Conservation (phyloP, 495 filamentous ascomycete genomes). For the Penicillium waksmanii region DNA sequence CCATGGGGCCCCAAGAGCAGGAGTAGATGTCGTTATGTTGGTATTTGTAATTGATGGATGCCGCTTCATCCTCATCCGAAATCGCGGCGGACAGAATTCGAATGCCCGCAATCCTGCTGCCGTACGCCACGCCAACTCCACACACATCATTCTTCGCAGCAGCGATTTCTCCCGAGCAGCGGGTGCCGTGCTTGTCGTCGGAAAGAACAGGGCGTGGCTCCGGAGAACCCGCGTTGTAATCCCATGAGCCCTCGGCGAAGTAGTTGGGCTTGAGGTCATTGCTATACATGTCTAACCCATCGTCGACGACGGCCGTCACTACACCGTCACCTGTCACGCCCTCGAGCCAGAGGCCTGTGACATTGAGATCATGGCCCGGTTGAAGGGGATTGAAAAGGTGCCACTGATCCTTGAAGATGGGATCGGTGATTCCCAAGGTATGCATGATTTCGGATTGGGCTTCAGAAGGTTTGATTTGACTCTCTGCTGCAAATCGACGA, state of each 20-base stretch:
- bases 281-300: constrained; percentile 97
- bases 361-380: constrained; percentile 89
- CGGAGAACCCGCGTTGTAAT: constrained; percentile 84
- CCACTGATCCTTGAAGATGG: constrained; percentile 94
- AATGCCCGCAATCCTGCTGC: constrained; percentile 85
- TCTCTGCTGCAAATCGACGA: constrained; percentile 18
- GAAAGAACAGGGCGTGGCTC: constrained; percentile 78
- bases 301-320: constrained; percentile 91
- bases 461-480: constrained; percentile 54
- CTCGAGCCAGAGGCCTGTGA: constrained; percentile 86
- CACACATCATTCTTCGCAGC: constrained; percentile 93
- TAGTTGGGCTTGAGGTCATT: constrained; percentile 90
- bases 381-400: constrained; percentile 86
- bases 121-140: constrained; percentile 91
- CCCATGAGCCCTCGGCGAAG: constrained; percentile 87
- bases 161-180: constrained; percentile 92
- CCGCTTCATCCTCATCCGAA: constrained; percentile 87
- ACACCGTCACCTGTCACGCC: constrained; percentile 91
- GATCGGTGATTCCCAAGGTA: constrained; percentile 76
- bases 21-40: constrained; percentile 96
- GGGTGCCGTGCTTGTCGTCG: constrained; percentile 89
- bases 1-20: constrained; percentile 96
- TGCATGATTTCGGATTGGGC: constrained; percentile 63
- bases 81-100: constrained; percentile 91
- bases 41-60: constrained; percentile 87